phyloP scores from a whole-genome alignment of 2,329 filamentous ascomycete species.

The Aspergillus eucalypticola region DNA sequence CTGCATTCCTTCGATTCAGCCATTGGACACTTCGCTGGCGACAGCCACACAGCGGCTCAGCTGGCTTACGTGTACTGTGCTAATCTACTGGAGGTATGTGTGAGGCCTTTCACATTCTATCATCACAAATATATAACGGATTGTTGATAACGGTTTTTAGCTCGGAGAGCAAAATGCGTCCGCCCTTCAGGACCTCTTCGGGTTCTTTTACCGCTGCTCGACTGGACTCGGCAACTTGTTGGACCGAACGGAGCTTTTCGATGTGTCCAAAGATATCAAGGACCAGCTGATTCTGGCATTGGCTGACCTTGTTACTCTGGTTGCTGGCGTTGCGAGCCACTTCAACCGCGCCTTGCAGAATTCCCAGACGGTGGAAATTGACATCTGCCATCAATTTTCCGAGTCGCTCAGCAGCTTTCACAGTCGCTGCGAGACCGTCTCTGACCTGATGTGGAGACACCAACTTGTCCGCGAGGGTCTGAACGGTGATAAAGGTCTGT shows the following conservation, averaged over 20 bases:
- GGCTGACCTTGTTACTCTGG: slow-evolving; percentile 37
- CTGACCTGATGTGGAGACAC: slow-evolving; percentile 44
- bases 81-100: slow-evolving; percentile 50
- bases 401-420: slow-evolving; percentile 39
- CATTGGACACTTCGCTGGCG: slow-evolving; percentile 38
- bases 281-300: slow-evolving; percentile 47
- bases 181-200: slow-evolving; percentile 53
- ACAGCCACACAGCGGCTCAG: slow-evolving; percentile 45
- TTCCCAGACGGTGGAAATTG: slow-evolving; percentile 32
- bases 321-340: slow-evolving; percentile 34
- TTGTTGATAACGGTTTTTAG: slow-evolving; percentile 23
- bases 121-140: too few relatives aligned
- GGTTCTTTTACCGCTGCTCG: slow-evolving; percentile 53
- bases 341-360: slow-evolving; percentile 36
- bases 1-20: slow-evolving; percentile 39
- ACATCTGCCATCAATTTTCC: slow-evolving; percentile 42
- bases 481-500: slow-evolving; percentile 30
- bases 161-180: slow-evolving; percentile 50
- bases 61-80: slow-evolving; percentile 53
- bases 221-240: slow-evolving; percentile 45
- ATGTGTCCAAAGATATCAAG: slow-evolving; percentile 49
- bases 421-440: slow-evolving; percentile 35
- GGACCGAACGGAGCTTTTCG: slow-evolving; percentile 49
- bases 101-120: neutral
- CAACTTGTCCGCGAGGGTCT: slow-evolving; percentile 36